Evolutionary conservation across 1,284 basidiomycete genomes (phyloP).

Genomic region (Irpex sp.): DNA sequence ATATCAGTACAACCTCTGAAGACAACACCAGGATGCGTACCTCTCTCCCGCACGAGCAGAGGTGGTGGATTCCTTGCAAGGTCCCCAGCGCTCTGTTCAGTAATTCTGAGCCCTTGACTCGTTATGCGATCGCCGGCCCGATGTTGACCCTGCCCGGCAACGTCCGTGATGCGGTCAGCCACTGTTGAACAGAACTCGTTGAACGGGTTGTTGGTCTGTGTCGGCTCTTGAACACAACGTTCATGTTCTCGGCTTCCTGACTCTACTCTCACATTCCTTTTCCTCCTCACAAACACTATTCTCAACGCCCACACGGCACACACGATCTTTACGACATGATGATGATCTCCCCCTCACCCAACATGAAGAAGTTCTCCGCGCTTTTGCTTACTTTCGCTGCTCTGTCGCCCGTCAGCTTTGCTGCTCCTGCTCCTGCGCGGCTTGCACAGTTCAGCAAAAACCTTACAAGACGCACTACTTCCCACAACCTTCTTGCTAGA

Average conservation of each 20-base stretch:
- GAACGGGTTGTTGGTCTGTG: neutral
- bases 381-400: constrained; percentile 9
- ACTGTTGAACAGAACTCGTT: neutral
- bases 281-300: neutral
- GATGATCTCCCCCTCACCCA: neutral
- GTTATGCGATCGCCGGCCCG: neutral
- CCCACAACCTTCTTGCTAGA: neutral
- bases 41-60: neutral
- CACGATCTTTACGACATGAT: constrained; percentile 15
- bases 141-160: neutral
- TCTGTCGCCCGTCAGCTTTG: neutral
- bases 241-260: constrained; percentile 10
- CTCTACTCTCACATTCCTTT: neutral
- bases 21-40: neutral
- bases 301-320: constrained; percentile 19
- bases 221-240: constrained; percentile 5
- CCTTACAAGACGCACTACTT: neutral
- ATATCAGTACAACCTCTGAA: neutral
- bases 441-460: neutral
- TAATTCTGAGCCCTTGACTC: neutral
- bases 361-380: constrained; percentile 12
- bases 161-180: neutral
- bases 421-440: constrained; percentile 2
- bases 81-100: neutral
- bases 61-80: neutral